Conservation (phyloP, 2,329 filamentous ascomycete species). For the Fonsecaea monophora region DNA sequence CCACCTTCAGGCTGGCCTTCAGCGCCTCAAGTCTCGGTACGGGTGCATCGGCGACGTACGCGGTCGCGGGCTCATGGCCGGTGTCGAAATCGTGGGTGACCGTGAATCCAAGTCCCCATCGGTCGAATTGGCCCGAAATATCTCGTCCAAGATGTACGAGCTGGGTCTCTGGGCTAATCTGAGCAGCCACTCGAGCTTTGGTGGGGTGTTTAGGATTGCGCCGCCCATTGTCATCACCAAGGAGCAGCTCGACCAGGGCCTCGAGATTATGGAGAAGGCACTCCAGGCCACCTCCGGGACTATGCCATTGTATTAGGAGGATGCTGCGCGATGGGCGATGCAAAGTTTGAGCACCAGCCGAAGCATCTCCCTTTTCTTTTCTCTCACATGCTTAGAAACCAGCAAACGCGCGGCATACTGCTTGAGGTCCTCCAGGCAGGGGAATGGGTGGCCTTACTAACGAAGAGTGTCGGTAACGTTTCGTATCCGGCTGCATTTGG, state of each 20-base stretch:
- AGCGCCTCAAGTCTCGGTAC: conserved; percentile 57
- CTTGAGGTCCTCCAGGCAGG: background rate
- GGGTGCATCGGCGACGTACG: conserved; percentile 68
- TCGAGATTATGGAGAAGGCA: conserved; percentile 64
- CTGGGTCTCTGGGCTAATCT: conserved; percentile 65
- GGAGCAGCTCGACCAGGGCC: conserved; percentile 58
- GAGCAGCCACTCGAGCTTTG: conserved; percentile 61
- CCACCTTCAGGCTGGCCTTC: conserved; percentile 58
- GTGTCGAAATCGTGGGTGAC: conserved; percentile 64
- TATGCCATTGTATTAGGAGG: conserved; percentile 32
- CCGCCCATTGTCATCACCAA: conserved; percentile 65
- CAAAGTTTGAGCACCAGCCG: background rate
- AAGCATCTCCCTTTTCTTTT: background rate
- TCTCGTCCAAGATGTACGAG: conserved; percentile 58
- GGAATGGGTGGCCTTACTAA: background rate
- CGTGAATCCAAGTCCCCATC: conserved; percentile 57
- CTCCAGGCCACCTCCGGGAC: conserved; percentile 46
- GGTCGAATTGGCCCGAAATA: conserved; percentile 54
- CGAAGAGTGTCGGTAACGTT: background rate
- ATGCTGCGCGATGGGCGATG: background rate
- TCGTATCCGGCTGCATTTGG: background rate
- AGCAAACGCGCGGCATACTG: background rate
- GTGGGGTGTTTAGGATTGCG: conserved; percentile 65
- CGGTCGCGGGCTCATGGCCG: conserved; percentile 64
- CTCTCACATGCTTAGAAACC: background rate